Evolutionary conservation across 176 grass and related monocot genomes (phyloP), one percentile per base, ranked within the genome.

Genomic region (Aechmea fasciata): DNA sequence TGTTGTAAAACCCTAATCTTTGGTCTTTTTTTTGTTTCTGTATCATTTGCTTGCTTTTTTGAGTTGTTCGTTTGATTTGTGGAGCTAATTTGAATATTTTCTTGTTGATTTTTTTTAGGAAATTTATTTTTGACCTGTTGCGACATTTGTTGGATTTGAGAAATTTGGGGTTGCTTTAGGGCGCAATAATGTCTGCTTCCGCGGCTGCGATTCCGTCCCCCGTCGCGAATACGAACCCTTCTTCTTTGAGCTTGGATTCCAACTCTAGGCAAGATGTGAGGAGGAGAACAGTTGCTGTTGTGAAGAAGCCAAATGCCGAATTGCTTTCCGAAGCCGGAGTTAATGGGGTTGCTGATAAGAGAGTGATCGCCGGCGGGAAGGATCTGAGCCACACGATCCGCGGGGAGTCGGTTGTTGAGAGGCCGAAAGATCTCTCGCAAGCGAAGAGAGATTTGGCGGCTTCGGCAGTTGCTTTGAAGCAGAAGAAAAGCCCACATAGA

Each of bases 241-340:
- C 88, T 62, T 65, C 88, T 62, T 65, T 83, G 57, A 91, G 83
- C 64, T 66, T 87, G 49, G 85, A 89, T 47, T 89, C 86, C 2
- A 80, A 82, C 54, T 75, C 86, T 62, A 87, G 85, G 78, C 73
- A 82, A 74, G 83, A 92, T 73, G 76, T 79, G 59, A 83, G 69
- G 68, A 76, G 78, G 71, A 85, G 89, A 52, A 81, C 80, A 13
- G 74, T 80, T 54, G 48, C 79, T 69, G 29, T 85, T 26, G 63
- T 65, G 24, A 88, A 82, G 63, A 91, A 85, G 74, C 19, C 66
- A 13, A 52, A 57, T 10, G 50, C 83, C 29, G 81, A 89, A 74
- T 50, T 75, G 26, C 62, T 80, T 48, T 51, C 77, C 49, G 61
- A 67, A 53, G 77, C 57, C 72, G 79, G 77, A 67, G 52, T 48